phyloP scores from a whole-genome alignment of 1,284 basidiomycete species.

The Cryptococcus sp. region DNA sequence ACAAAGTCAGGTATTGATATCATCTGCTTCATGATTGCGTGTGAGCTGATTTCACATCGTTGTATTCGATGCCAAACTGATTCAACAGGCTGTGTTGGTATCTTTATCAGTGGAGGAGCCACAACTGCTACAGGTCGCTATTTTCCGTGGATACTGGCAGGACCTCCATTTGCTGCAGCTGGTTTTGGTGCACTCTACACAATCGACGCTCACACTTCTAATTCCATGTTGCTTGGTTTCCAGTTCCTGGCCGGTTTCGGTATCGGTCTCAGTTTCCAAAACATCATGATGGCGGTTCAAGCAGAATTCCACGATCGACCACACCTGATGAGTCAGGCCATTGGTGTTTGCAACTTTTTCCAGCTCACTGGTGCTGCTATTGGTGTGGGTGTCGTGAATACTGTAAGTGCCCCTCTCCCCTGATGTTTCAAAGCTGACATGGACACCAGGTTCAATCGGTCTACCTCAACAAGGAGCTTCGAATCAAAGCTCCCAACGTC shows the following conservation, averaged over 20 bases:
- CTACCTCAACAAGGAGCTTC: conserved; percentile 32
- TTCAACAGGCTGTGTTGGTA: conserved; percentile 38
- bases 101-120: conserved; percentile 44
- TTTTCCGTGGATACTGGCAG: conserved; percentile 44
- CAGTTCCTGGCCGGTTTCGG: conserved; percentile 51
- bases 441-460: conserved; percentile 22
- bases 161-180: conserved; percentile 43
- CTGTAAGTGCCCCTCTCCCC: conserved; percentile 21
- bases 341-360: conserved; percentile 44
- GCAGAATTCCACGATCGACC: not conserved
- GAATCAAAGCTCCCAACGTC: conserved; percentile 29
- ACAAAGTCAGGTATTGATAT: conserved; percentile 51
- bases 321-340: not conserved
- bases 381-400: conserved; percentile 49
- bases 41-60: not conserved
- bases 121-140: conserved; percentile 47
- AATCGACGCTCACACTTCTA: conserved; percentile 38
- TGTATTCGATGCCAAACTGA: too few species aligned
- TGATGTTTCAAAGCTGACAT: not conserved
- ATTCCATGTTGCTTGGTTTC: conserved; percentile 48
- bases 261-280: conserved; percentile 31
- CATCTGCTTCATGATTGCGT: conserved; percentile 48
- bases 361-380: conserved; percentile 49
- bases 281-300: not conserved
- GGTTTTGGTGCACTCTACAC: conserved; percentile 53